phyloP scores from a whole-genome alignment of 2,329 filamentous ascomycete species.

The Aschersonia sp. region DNA sequence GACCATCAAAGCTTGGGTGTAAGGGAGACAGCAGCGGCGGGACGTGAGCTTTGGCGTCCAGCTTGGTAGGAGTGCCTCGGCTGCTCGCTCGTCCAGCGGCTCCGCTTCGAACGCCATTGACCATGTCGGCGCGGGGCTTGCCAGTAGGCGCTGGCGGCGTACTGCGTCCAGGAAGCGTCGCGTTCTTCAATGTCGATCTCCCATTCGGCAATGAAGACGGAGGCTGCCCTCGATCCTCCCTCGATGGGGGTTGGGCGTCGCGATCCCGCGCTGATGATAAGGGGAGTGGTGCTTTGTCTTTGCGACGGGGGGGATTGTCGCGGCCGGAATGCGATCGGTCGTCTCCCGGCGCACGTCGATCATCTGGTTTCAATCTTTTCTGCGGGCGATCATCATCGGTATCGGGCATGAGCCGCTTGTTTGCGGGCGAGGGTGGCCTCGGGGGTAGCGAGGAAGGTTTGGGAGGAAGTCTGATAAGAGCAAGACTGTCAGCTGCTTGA shows the following conservation, averaged over 20 bases:
- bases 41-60: constrained; percentile 24
- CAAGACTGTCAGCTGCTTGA: neutral
- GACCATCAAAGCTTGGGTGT: constrained; percentile 25
- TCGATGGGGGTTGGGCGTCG: constrained; percentile 8
- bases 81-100: constrained; percentile 11
- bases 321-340: constrained; percentile 16
- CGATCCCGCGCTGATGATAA: constrained; percentile 1
- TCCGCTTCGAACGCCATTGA: constrained; percentile 10
- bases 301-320: constrained; percentile 18
- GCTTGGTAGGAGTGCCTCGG: constrained; percentile 21
- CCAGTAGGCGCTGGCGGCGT: constrained; percentile 14
- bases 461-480: constrained; percentile 15
- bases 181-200: constrained; percentile 16
- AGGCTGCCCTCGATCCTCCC: constrained; percentile 11
- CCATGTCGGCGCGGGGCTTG: constrained; percentile 4
- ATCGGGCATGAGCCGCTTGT: constrained; percentile 31
- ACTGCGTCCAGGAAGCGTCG: constrained; percentile 11
- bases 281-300: constrained; percentile 8
- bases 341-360: constrained; percentile 13
- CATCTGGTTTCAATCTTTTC: constrained; percentile 31
- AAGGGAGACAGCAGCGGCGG: constrained; percentile 40
- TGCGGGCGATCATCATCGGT: constrained; percentile 27
- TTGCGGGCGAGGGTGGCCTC: constrained; percentile 26
- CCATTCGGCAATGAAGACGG: constrained; percentile 20
- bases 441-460: constrained; percentile 22